A percentile compares a stretch with the other conserved stretches of the same genome.
Evolutionary conservation across 176 grass and related monocot species (phyloP).

Genomic region (sorghum (Sorghum bicolor)): Sorghum_bicolor_NCBIv3 NC_012877.2:60633501-60634000

Average conservation of each 20-base stretch:
- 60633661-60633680: neutral
- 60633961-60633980: neutral
- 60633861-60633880: slow-evolving; percentile 8
- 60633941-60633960: slow-evolving; percentile 25
- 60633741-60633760: neutral
- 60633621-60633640: neutral
- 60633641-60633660: neutral
- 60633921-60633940: neutral
- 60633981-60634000: neutral
- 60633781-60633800: neutral
- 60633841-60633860: neutral
- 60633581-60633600: slow-evolving; percentile 15
- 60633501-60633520: slow-evolving; percentile 29
- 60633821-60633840: neutral
- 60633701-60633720: neutral
- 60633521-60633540: neutral
- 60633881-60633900: slow-evolving; percentile 15
- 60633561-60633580: neutral
- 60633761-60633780: neutral
- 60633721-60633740: neutral
- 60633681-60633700: neutral
- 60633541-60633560: neutral
- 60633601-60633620: slow-evolving; percentile 27
- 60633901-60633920: neutral
- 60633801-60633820: neutral